phyloP scores from a whole-genome alignment of 2,329 filamentous ascomycete species.

The Aspergillus caelatus region DNA sequence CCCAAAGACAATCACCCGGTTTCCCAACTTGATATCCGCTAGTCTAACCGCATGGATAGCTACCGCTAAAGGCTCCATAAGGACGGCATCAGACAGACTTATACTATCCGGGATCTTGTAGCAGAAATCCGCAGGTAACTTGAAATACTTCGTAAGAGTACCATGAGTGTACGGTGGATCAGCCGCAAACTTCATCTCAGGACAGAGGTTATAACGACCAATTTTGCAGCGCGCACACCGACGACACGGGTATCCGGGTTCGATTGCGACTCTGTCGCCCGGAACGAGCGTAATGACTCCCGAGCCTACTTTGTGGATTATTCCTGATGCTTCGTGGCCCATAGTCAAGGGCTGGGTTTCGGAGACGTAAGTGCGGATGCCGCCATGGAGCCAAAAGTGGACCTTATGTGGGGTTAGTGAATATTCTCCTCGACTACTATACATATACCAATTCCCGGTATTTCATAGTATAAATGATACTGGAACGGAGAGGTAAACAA shows the following conservation, averaged over 20 bases:
- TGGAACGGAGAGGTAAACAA: fast-evolving
- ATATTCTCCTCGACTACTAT: too few relatives aligned
- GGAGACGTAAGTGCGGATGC: constrained; percentile 33
- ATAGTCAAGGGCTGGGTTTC: constrained; percentile 30
- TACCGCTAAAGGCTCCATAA: constrained; percentile 54
- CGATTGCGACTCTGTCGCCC: constrained; percentile 39
- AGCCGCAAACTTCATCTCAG: constrained; percentile 44
- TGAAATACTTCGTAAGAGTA: constrained; percentile 42
- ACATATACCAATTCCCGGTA: too few relatives aligned
- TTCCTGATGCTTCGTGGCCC: constrained; percentile 40
- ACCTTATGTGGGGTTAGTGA: constrained; percentile 23
- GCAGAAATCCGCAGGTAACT: constrained; percentile 42
- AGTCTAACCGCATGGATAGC: constrained; percentile 50
- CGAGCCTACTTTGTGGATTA: constrained; percentile 29
- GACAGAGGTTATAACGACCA: constrained; percentile 47
- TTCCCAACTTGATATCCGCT: constrained; percentile 42
- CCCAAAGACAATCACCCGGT: constrained; percentile 60
- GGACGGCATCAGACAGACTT: constrained; percentile 45
- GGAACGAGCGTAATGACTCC: constrained; percentile 25
- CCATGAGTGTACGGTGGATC: constrained; percentile 42
- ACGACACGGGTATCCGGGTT: constrained; percentile 40
- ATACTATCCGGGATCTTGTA: constrained; percentile 42
- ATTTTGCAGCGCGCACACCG: constrained; percentile 39
- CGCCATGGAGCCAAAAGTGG: constrained; percentile 45
- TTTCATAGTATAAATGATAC: too few relatives aligned